Base-by-base conservation (phyloP, 192 early-diverging fungal species). In the Coemansia erecta region DNA sequence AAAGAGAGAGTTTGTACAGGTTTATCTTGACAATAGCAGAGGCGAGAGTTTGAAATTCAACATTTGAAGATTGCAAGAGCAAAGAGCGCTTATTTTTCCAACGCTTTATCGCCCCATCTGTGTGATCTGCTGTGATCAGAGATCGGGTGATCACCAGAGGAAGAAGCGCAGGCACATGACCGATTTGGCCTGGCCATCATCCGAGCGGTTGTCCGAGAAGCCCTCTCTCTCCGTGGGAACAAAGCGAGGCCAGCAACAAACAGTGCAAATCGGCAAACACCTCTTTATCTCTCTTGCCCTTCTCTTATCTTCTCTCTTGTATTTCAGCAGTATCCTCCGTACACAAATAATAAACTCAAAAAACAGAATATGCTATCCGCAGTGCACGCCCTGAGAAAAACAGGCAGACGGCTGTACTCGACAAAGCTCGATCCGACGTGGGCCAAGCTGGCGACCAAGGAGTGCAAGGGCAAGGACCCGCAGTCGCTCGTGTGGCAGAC, bases 391-490 rank as follows among this genome's bases (percentile, higher is more conserved):
- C 47, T 49, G 28, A 31, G 28, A 31, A 31, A 31, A 31, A 7
- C 47, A 49, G 47, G 24, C 47, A 49, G 47, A 26, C 24, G 19
- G 22, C 42, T 47, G 43, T 31, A 39, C 12, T 24, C 55, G 57
- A 50, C 49, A 17, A 88, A 89, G n/a, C 74, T 92, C n/a, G 80
- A 90, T 56, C 64, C 82, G 8, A 83, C 87, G 58, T 94, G 92
- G 92, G 81, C 66, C 19, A 74, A 80, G 56, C 70, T 90, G 22
- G 92, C 88, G 2, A 75, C 70, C 23, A 94, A 93, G 73, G 92
- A 94, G 68, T 81, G 92, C 67, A 94, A 93, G 72, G 91, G 91
- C 35, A 91, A 94, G 60, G 85, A 91, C 61, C 89, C 92, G 4
- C 81, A 83, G 24, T 71, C 70, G 2, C 72, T 94, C 35, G 87